Percentiles rank a stretch among this genome's conserved stretches.
These are phyloP conservation scores for Neopestalotiopsis rosae DNA, from an alignment of 2,329 filamentous ascomycete species.

Conservation along the genomic window DNA sequence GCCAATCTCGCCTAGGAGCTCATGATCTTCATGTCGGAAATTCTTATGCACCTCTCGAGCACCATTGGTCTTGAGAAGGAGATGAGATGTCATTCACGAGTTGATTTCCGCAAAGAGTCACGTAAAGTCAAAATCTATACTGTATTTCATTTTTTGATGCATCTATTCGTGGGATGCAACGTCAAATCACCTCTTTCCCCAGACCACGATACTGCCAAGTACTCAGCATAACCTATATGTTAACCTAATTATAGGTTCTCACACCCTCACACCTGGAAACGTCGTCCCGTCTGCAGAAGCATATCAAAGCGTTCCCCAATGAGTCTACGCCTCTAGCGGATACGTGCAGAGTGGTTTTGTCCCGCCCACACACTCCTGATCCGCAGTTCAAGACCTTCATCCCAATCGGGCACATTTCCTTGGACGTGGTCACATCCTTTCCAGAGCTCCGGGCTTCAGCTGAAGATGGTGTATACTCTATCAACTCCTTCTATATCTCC, in stretches of 20 bases:
- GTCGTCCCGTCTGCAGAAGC: constrained; percentile 26
- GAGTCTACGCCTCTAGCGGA: constrained; percentile 23
- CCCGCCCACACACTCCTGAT: constrained; percentile 24
- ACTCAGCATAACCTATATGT: neutral
- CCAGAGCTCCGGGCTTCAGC: constrained; percentile 24
- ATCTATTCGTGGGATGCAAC: neutral
- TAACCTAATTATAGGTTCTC: constrained; percentile 23
- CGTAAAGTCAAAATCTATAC: neutral
- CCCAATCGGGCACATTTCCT: constrained; percentile 38
- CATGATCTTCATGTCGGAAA: neutral
- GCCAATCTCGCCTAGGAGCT: constrained; percentile 28
- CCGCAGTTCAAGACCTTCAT: constrained; percentile 25
- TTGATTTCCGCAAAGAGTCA: neutral
- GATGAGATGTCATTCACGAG: neutral
- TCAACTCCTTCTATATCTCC: constrained; percentile 33
- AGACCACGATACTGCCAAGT: neutral
- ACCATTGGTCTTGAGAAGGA: neutral
- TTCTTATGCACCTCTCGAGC: neutral
- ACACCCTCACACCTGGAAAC: constrained; percentile 17
- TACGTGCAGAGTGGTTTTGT: constrained; percentile 24
- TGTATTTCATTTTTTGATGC: neutral
- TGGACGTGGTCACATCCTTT: constrained; percentile 28
- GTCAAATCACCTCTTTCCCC: neutral
- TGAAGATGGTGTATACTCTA: constrained; percentile 27
- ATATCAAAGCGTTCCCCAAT: constrained; percentile 27